These are phyloP conservation scores for Parathielavia hyrcaniae DNA, from an alignment of 495 filamentous ascomycete genomes.

Conservation along the genomic window DNA sequence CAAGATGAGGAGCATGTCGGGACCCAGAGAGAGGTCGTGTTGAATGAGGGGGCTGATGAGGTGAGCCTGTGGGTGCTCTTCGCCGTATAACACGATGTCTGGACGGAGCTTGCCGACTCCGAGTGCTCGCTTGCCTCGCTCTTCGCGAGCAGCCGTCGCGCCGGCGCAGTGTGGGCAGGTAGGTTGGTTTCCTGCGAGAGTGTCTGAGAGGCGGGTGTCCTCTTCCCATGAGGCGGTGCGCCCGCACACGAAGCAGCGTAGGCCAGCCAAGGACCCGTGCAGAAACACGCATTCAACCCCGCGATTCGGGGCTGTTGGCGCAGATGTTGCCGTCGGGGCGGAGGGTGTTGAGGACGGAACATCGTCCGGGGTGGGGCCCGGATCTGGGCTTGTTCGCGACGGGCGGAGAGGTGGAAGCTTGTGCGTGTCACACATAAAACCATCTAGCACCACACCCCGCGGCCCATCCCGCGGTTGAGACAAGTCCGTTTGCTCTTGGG, in stretches of 20 bases:
- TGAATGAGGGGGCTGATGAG: slow-evolving; percentile 54
- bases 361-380: not conserved
- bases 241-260: slow-evolving; percentile 59
- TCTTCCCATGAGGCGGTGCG: slow-evolving; percentile 55
- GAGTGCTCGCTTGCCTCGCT: slow-evolving; percentile 56
- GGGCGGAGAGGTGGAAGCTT: not conserved
- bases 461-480: not conserved
- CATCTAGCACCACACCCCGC: not conserved
- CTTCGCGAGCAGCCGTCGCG: slow-evolving; percentile 50
- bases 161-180: slow-evolving; percentile 55
- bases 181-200: slow-evolving; percentile 53
- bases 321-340: not conserved
- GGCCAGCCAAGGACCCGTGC: slow-evolving; percentile 55
- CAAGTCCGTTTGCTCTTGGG: not conserved
- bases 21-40: slow-evolving; percentile 54
- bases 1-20: slow-evolving; percentile 60
- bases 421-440: not conserved
- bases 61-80: slow-evolving; percentile 62
- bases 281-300: slow-evolving; percentile 60
- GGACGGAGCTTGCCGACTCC: slow-evolving; percentile 58
- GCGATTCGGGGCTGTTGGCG: slow-evolving; percentile 30
- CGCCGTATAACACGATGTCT: slow-evolving; percentile 64
- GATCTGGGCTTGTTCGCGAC: not conserved
- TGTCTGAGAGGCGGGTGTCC: slow-evolving; percentile 41
- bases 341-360: slow-evolving; percentile 2